Percentiles rank a stretch among this genome's conserved stretches.
Evolutionary conservation across 192 early-diverging fungal genomes (phyloP).

Genomic region (Phlyctochytrium bullatum): DNA sequence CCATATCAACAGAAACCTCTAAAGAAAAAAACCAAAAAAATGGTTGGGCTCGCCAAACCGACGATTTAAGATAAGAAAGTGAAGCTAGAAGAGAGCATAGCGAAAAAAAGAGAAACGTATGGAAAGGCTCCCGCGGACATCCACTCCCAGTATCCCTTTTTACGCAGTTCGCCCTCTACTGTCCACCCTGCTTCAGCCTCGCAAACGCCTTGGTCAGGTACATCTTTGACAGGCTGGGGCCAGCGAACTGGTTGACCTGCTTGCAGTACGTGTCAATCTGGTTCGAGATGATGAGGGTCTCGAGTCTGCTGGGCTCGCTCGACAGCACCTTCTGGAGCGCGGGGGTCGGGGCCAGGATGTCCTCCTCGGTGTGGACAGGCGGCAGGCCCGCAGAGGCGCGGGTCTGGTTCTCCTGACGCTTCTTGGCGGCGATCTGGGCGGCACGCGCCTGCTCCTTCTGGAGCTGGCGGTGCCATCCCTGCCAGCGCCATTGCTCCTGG

Average conservation of each 20-base stretch:
- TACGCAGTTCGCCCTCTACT: neutral
- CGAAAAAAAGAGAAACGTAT: no score
- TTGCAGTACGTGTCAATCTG: conserved; percentile 92
- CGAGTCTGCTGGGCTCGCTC: conserved; percentile 87
- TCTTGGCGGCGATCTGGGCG: conserved; percentile 54
- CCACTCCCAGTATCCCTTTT: no score
- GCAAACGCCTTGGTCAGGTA: conserved; percentile 54
- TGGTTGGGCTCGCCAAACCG: no score
- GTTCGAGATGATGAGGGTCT: conserved; percentile 82
- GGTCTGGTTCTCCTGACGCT: conserved; percentile 73
- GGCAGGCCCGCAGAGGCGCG: conserved; percentile 64
- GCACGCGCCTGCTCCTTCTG: conserved; percentile 83
- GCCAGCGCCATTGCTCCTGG: conserved; percentile 88
- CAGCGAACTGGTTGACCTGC: conserved; percentile 90
- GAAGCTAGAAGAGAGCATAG: no score
- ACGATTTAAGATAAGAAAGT: no score
- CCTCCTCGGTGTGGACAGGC: conserved; percentile 72
- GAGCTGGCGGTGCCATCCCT: conserved; percentile 91
- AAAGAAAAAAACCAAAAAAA: no score
- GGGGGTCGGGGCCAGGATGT: conserved; percentile 58
- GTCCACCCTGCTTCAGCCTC: conserved; percentile 4
- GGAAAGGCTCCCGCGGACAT: no score
- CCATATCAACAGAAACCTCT: no score
- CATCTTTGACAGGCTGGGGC: conserved; percentile 91
- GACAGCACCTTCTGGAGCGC: conserved; percentile 63